A percentile compares a stretch with the other conserved stretches of the same genome.
Conservation (phyloP, 768 basidiomycete genomes). For the Phylloporus arenicola region DNA sequence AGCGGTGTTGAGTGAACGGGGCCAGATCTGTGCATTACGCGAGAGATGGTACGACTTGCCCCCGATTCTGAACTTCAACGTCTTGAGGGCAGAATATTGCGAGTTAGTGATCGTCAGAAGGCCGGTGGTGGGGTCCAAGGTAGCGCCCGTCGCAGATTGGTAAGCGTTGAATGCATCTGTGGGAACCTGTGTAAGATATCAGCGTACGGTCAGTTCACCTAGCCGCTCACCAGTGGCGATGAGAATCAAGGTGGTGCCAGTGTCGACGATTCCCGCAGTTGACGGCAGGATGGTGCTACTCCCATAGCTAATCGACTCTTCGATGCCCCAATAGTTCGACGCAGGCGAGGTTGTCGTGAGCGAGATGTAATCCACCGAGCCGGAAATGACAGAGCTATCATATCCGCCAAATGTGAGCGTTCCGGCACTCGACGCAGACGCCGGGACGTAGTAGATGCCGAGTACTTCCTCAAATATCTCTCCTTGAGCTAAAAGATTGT, state of each 20-base stretch:
- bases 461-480: slow-evolving; percentile 22
- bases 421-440: slow-evolving; percentile 11
- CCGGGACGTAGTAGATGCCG: slow-evolving; percentile 28
- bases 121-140: not conserved
- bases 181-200: too few relatives aligned
- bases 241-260: not conserved
- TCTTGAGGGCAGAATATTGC: too few relatives aligned
- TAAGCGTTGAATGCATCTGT: not conserved
- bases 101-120: not conserved
- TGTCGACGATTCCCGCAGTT: not conserved
- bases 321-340: slow-evolving; percentile 25
- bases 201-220: not conserved
- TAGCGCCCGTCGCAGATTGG: not conserved
- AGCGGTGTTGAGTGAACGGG: not conserved
- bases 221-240: not conserved
- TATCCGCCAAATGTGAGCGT: slow-evolving; percentile 23
- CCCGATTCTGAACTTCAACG: too few relatives aligned
- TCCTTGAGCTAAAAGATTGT: slow-evolving; percentile 30
- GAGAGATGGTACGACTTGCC: not conserved
- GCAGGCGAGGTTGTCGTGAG: slow-evolving; percentile 24
- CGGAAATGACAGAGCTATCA: slow-evolving; percentile 15
- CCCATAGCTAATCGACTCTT: slow-evolving; percentile 25
- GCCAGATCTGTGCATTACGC: not conserved
- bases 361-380: slow-evolving; percentile 16
- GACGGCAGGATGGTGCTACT: slow-evolving; percentile 12